These are phyloP conservation scores for Cytospora paraplurivora DNA, from an alignment of 2,329 filamentous ascomycete species.

Conservation along the genomic window DNA sequence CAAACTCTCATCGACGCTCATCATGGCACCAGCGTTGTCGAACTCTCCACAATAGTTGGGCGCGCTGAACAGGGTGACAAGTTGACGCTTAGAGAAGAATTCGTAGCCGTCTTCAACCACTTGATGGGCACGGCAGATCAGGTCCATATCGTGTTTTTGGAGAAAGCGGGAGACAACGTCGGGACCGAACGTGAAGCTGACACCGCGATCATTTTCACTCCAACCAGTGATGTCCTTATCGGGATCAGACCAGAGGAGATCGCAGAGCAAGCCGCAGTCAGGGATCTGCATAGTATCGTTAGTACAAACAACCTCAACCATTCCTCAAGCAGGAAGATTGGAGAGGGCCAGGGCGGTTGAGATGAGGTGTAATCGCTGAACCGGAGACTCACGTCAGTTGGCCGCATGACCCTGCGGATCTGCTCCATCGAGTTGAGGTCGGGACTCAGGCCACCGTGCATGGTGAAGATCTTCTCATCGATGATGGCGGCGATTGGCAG, in stretches of 20 bases:
- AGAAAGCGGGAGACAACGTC: conserved; percentile 97
- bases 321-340: too few relatives aligned
- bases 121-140: conserved; percentile 98
- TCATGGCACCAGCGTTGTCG: conserved; percentile 99
- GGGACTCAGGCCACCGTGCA: conserved; percentile 96
- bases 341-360: not conserved
- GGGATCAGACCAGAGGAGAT: conserved; percentile 97
- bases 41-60: conserved; percentile 99
- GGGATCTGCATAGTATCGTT: conserved; percentile 71
- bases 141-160: conserved; percentile 99
- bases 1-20: conserved; percentile 98
- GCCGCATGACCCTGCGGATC: conserved; percentile 97
- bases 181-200: conserved; percentile 97
- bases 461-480: conserved; percentile 99
- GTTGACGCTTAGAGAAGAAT: conserved; percentile 97
- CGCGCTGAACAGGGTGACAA: conserved; percentile 96
- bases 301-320: conserved; percentile 5
- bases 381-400: conserved; percentile 81
- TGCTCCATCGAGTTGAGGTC: conserved; percentile 99
- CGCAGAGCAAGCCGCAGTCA: conserved; percentile 95
- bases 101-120: conserved; percentile 99
- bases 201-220: conserved; percentile 98
- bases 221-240: conserved; percentile 99
- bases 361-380: conserved; percentile 29
- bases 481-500: conserved; percentile 98